Evolutionary conservation across 768 basidiomycete species (phyloP).

Genomic region (Lactarius pseudohatsudake): DNA sequence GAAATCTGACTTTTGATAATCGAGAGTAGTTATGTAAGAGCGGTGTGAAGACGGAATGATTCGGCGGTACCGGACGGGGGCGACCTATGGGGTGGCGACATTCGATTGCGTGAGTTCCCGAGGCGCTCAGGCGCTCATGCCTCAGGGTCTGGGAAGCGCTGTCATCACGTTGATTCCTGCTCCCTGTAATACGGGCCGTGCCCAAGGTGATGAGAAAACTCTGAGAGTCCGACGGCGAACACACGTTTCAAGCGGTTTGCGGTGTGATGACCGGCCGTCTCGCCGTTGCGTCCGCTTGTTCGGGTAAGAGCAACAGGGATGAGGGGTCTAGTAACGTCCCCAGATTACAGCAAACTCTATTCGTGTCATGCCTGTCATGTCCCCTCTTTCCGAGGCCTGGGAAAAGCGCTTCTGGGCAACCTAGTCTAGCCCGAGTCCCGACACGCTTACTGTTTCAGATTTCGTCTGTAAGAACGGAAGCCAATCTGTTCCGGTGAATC

Average conservation of each 20-base stretch:
- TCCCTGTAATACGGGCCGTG: conserved; percentile 12
- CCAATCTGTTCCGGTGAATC: conserved; percentile 18
- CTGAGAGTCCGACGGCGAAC: conserved; percentile 1
- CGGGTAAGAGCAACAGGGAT: conserved; percentile 16
- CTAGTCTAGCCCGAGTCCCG: conserved; percentile 8
- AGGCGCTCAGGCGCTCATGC: conserved; percentile 13
- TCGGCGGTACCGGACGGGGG: conserved; percentile 16
- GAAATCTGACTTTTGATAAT: conserved; percentile 15
- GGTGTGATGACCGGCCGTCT: conserved; percentile 1
- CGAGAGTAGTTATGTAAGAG: conserved; percentile 22
- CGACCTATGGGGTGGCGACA: conserved; percentile 15
- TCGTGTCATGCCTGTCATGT: conserved; percentile 14
- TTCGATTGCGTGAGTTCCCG: conserved; percentile 2
- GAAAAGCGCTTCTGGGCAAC: conserved; percentile 3
- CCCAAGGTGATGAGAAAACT: conserved; percentile 18
- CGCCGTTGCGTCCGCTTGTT: conserved; percentile 13
- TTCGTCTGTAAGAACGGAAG: conserved; percentile 21
- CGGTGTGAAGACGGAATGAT: conserved; percentile 16
- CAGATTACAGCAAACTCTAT: conserved; percentile 17
- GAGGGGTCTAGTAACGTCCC: conserved; percentile 14
- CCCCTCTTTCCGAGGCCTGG: conserved; percentile 4
- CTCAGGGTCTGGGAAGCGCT: conserved; percentile 7
- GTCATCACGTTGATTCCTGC: conserved; percentile 4
- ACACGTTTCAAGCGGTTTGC: conserved; percentile 16
- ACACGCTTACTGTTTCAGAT: conserved; percentile 12